A percentile compares a stretch with the other conserved stretches of the same genome.
phyloP scores from a whole-genome alignment of 2,329 filamentous ascomycete genomes.

The Verticillium klebahnii region DNA sequence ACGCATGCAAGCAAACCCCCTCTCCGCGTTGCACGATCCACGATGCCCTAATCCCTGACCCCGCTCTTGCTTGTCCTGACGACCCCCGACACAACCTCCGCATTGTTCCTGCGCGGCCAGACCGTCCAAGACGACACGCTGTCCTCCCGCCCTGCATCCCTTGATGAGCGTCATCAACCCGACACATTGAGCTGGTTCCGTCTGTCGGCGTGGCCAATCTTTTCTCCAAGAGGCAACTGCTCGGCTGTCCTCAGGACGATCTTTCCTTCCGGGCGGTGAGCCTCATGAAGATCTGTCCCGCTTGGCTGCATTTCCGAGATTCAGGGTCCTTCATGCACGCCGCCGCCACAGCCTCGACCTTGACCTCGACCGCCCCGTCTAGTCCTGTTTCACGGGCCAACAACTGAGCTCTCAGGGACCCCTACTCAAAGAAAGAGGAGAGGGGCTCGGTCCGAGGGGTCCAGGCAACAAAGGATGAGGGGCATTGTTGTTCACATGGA shows the following conservation, averaged over 20 bases:
- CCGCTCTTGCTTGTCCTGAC: background rate
- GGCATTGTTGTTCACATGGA: background rate
- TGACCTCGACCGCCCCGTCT: background rate
- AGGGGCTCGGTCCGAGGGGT: background rate
- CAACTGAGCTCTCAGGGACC: background rate
- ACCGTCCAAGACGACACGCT: background rate
- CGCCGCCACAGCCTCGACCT: background rate
- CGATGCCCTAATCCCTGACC: background rate
- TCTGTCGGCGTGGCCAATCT: background rate
- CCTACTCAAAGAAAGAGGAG: background rate
- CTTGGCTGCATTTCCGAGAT: background rate
- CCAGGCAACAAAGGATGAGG: background rate
- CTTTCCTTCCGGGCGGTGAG: background rate
- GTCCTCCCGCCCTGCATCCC: background rate
- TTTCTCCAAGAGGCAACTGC: background rate
- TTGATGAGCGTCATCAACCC: background rate
- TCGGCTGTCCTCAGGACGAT: background rate
- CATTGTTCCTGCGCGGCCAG: background rate
- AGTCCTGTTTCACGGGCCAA: background rate
- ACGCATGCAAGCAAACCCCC: background rate
- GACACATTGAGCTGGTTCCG: background rate
- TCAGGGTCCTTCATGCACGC: background rate
- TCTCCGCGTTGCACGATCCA: background rate
- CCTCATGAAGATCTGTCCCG: background rate
- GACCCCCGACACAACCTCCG: background rate